Evolutionary conservation across 108 stramenopile genomes (phyloP), one percentile per base, ranked within the genome.

Genomic region (Pseudonitzschia multiseries): DNA sequence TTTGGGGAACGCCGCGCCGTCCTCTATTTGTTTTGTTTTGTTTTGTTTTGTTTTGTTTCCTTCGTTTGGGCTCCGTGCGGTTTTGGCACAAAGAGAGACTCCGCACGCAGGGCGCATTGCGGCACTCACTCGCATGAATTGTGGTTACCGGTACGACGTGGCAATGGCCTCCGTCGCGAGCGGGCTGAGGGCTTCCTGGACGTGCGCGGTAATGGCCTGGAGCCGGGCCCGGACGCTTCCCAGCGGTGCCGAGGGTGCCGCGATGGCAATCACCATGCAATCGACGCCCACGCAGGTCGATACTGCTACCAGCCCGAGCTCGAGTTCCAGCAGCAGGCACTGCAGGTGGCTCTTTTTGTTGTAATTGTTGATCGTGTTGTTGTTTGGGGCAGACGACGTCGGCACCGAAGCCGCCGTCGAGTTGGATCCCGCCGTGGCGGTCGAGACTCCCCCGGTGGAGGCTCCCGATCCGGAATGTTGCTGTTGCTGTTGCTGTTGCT

Each of bases 191-290:
- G 90, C 81, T 69, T 93, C 93, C 70, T 86, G 79, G 17, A 93
- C 84, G 78, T 89, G 83, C 41, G 75, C 81, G 13, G 89, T 84
- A 51, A 88, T 66, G 51, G 88, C 79, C 70, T 80, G 68, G 63
- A 93, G 66, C 69, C 89, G 65, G 20, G 88, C 90, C 71, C 86
- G 83, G 46, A 93, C 76, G 50, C 86, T 77, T 20, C 93, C 93
- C 43, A 80, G 81, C 57, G 87, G 89, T 33, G 89, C 87, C 57
- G 69, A 78, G 24, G 87, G 60, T 57, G 82, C 78, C 14, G 90
- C 93, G 64, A 93, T 84, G 14, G 88, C 90, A 68, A 93, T 90
- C 0, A 91, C 87, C 72, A 88, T 84, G 70, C 77, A 89, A 42
- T 85, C 89, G 60, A 79, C 61, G 40, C 84, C 85, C 28, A 77